phyloP scores from a whole-genome alignment of 2,329 filamentous ascomycete species.

The Teratosphaeria viscida region DNA sequence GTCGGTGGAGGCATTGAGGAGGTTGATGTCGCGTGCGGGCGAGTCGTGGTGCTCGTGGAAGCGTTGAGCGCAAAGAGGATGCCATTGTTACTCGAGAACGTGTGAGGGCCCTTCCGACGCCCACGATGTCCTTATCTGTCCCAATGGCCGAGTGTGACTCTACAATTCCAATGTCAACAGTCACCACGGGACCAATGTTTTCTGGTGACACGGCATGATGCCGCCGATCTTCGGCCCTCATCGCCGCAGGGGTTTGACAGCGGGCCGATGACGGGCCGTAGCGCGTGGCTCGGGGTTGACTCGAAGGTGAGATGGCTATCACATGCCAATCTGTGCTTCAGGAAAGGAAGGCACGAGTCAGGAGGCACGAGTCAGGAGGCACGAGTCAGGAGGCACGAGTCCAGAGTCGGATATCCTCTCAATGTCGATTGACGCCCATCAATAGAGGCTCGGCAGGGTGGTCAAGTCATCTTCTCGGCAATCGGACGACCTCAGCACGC shows the following conservation, averaged over 20 bases:
- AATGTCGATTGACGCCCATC: too few relatives aligned
- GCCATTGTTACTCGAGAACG: constrained; percentile 4
- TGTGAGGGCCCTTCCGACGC: background rate
- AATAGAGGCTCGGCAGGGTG: too few relatives aligned
- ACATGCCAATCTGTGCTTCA: background rate
- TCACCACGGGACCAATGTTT: background rate
- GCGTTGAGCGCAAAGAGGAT: constrained; percentile 5
- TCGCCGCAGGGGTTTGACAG: background rate
- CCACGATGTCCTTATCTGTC: background rate
- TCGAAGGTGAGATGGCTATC: background rate
- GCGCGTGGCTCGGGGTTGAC: background rate
- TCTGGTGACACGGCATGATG: background rate
- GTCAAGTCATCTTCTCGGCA: background rate
- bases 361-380: background rate
- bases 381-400: background rate
- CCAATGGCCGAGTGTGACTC: background rate
- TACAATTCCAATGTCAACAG: background rate
- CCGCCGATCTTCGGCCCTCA: background rate
- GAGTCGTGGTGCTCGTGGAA: constrained; percentile 1
- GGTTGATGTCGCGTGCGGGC: background rate
- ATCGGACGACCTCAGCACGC: background rate
- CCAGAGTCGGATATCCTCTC: too few relatives aligned
- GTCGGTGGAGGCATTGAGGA: background rate
- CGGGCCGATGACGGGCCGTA: background rate
- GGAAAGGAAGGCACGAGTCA: background rate